These are phyloP conservation scores for Sporodiniella umbellata DNA, from an alignment of 371 early-diverging fungal species.

Conservation along the genomic window DNA sequence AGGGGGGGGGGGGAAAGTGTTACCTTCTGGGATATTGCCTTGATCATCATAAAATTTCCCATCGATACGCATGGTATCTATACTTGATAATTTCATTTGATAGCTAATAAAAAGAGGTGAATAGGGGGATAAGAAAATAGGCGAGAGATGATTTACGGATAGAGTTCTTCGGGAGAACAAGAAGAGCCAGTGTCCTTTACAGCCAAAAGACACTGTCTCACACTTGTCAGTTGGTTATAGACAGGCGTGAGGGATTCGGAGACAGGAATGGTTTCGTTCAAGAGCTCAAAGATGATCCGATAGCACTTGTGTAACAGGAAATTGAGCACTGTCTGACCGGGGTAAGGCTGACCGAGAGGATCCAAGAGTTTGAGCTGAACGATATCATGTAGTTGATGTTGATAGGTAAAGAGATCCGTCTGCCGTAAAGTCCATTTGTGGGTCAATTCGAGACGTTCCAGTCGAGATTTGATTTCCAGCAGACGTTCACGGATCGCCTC, in stretches of 20 bases:
- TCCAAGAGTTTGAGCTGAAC: slow-evolving; percentile 64
- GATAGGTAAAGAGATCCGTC: slow-evolving; percentile 79
- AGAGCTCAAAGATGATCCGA: slow-evolving; percentile 73
- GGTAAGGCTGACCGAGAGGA: slow-evolving; percentile 56
- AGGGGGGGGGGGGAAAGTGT: no score
- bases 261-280: slow-evolving; percentile 77
- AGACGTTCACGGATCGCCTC: slow-evolving; percentile 71
- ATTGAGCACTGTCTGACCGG: slow-evolving; percentile 69
- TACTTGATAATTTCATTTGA: slow-evolving; percentile 80
- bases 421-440: slow-evolving; percentile 85
- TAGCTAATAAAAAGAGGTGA: slow-evolving; percentile 39
- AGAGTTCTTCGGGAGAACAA: slow-evolving; percentile 53
- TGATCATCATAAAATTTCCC: slow-evolving; percentile 85
- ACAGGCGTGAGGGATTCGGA: slow-evolving; percentile 77
- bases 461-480: slow-evolving; percentile 64
- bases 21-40: slow-evolving; percentile 79
- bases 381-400: slow-evolving; percentile 75
- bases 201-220: slow-evolving; percentile 77
- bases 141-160: slow-evolving; percentile 26
- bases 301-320: slow-evolving; percentile 88
- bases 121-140: not conserved
- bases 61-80: slow-evolving; percentile 76
- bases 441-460: slow-evolving; percentile 71
- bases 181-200: slow-evolving; percentile 77
- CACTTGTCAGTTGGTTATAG: slow-evolving; percentile 79